A percentile compares a stretch with the other conserved stretches of the same genome.
Conservation (phyloP, 371 early-diverging fungal species). For the Conidiobolus incongruus region DNA sequence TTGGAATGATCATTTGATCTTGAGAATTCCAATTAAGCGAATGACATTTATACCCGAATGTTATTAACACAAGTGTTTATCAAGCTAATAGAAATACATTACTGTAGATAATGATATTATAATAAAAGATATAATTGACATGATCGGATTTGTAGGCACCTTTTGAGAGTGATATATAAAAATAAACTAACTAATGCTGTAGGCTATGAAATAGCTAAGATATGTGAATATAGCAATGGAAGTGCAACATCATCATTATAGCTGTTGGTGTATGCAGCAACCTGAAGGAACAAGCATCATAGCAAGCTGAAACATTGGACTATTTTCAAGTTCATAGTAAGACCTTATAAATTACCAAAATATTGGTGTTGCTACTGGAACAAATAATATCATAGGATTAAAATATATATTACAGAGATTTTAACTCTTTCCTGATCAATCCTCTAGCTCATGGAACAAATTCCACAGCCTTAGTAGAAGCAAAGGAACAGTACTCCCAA, state of each 20-base stretch:
- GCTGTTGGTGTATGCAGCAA: constrained; percentile 18
- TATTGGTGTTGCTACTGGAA: constrained; percentile 17
- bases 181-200: neutral
- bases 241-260: constrained; percentile 25
- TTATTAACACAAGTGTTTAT: too few relatives aligned
- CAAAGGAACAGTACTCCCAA: constrained; percentile 37
- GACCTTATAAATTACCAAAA: constrained; percentile 14
- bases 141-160: too few relatives aligned
- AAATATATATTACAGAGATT: neutral
- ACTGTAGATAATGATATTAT: too few relatives aligned
- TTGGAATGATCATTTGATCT: too few relatives aligned
- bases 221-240: constrained; percentile 9
- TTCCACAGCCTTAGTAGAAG: constrained; percentile 41
- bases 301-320: constrained; percentile 18
- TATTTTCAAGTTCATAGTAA: constrained; percentile 13
- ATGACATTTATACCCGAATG: too few relatives aligned
- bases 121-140: too few relatives aligned
- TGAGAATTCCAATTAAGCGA: too few relatives aligned
- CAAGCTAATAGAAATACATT: too few relatives aligned
- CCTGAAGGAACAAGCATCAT: constrained; percentile 22
- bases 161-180: constrained; percentile 4
- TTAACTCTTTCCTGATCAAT: neutral
- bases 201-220: constrained; percentile 1
- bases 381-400: constrained; percentile 11
- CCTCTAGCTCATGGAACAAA: constrained; percentile 6